Evolutionary conservation across 257 asterid species (phyloP), one percentile per base, ranked within the genome.

Genomic region (Forsythia viridissima): DNA sequence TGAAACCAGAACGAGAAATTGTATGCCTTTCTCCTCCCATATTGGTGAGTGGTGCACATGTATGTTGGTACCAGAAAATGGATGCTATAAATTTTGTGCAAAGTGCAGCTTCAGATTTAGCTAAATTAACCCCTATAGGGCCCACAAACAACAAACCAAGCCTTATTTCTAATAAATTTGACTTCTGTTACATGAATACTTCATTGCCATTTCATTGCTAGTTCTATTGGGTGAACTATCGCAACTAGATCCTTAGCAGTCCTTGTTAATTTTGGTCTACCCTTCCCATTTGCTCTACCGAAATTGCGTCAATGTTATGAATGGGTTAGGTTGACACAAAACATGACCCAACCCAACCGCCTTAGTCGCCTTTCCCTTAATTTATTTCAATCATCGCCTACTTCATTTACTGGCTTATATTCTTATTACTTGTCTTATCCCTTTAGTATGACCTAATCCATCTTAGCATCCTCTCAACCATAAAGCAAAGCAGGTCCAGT

Each of bases 1-100:
- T 38, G 57, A 73, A 70, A 43, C 68, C 48, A 34, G 74, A 43
- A 79, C 66, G 6, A 70, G 78, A 75, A 69, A 71, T 61, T 37
- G 6, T 63, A 68, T 39, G 78, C 21, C 66, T 24, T 61, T 41
- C 8, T 66, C 44, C 74, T 44, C 18, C 30, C 44, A 71, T 12
- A 42, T 34, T 21, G 73, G 76, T 20, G 65, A 77, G 51, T 46
- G 37, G 46, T 7, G 36, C 67, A 20, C 67, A 20, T 20, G 7
- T 48, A 43, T 9, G 43, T 39, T 55, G 57, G 66, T 76, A 15
- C 34, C 69, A 41, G 70, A 42, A 61, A 69, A 41, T 63, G 71
- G 66, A 16, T 38, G 63, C 46, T 41, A 15, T 8, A 74, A 24
- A 43, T 77, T 68, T 13, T 59, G 39, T 55, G 46, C 52, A 44